These are phyloP conservation scores for Clitopilus passeckerianus DNA, from an alignment of 768 basidiomycete species.

Conservation along the genomic window DNA sequence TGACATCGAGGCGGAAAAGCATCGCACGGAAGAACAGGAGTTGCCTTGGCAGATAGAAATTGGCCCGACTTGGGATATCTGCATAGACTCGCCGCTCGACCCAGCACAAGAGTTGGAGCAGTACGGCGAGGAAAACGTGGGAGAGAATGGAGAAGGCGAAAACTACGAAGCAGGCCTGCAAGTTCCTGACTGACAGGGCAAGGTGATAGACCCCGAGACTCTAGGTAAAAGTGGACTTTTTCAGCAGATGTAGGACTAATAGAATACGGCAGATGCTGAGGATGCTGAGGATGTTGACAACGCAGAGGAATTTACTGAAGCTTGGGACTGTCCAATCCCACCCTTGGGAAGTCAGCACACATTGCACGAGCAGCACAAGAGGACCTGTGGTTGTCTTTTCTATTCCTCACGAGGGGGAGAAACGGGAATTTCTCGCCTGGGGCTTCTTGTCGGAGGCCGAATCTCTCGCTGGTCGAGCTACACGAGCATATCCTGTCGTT, in stretches of 20 bases:
- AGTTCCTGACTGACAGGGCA: background rate
- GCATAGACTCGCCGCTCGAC: background rate
- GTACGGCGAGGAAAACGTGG: no score
- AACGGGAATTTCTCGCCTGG: constrained; percentile 3
- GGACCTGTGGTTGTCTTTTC: constrained; percentile 8
- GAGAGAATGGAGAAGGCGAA: background rate
- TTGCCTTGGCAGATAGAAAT: constrained; percentile 12
- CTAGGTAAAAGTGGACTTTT: background rate
- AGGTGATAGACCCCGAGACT: background rate
- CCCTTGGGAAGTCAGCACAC: constrained; percentile 1
- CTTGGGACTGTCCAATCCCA: background rate
- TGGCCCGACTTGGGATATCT: constrained; percentile 4
- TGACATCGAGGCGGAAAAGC: background rate
- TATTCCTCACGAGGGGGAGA: constrained; percentile 1
- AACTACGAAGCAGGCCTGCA: background rate
- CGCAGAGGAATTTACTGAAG: background rate
- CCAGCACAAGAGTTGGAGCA: no score
- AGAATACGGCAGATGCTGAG: background rate
- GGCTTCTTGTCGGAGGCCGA: background rate
- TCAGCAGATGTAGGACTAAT: no score
- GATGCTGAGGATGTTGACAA: no score
- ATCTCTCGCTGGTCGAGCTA: constrained; percentile 3
- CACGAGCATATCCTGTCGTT: background rate
- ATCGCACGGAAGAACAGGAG: background rate
- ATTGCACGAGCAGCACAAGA: constrained; percentile 8